Conservation (phyloP, 306 rosid species). For the Chamaecrista fasciculata region DNA sequence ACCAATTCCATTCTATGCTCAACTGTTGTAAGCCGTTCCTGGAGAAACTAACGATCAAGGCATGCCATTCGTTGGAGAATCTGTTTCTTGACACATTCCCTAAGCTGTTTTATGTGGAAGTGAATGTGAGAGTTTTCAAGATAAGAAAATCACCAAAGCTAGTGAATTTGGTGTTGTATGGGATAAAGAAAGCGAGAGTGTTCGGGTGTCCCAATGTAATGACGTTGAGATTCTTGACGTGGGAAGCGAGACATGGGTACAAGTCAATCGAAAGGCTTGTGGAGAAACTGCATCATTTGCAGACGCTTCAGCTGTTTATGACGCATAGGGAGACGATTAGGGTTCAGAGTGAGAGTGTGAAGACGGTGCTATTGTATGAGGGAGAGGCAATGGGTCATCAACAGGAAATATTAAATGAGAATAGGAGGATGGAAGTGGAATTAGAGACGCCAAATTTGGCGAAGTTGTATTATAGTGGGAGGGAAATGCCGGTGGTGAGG, state of each 20-base stretch:
- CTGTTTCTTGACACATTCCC: not conserved
- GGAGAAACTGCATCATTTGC: not conserved
- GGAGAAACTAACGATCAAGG: not conserved
- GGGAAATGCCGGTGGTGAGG: no score
- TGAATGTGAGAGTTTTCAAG: not conserved
- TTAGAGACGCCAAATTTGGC: not conserved
- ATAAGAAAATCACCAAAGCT: not conserved
- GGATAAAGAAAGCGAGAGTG: not conserved
- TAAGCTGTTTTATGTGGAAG: not conserved
- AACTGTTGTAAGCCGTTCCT: not conserved
- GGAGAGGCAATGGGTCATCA: not conserved
- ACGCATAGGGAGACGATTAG: not conserved
- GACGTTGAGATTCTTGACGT: no score
- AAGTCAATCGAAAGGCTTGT: not conserved
- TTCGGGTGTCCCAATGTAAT: no score
- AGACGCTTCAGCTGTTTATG: not conserved
- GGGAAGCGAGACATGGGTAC: not conserved
- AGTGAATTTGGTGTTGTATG: not conserved
- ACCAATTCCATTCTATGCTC: not conserved
- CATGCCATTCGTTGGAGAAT: not conserved
- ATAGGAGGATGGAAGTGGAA: not conserved
- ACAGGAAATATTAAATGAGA: no score
- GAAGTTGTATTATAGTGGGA: no score
- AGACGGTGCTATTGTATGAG: not conserved
- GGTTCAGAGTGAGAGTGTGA: not conserved